These are phyloP conservation scores for Teratosphaeria nubilosa DNA, from an alignment of 2,329 filamentous ascomycete genomes.

Conservation along the genomic window DNA sequence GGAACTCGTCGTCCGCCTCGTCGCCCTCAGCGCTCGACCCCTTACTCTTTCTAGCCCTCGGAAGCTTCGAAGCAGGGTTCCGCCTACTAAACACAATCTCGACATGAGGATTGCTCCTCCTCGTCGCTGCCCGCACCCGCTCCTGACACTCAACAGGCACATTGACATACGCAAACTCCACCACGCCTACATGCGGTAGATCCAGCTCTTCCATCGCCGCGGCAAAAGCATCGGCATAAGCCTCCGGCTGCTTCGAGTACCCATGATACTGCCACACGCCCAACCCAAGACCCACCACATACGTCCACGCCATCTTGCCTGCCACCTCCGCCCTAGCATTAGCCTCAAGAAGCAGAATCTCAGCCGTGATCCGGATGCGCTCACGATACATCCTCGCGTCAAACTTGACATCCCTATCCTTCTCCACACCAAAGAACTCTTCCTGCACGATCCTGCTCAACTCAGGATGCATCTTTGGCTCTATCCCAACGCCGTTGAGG, in stretches of 20 bases:
- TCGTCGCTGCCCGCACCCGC: constrained; percentile 5
- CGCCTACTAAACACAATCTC: constrained; percentile 18
- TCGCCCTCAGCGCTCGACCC: background rate
- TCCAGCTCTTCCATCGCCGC: constrained; percentile 11
- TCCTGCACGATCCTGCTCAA: constrained; percentile 12
- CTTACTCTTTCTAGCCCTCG: background rate
- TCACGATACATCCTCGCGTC: constrained; percentile 17
- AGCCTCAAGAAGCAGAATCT: constrained; percentile 23
- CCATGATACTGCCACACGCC: constrained; percentile 22
- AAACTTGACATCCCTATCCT: constrained; percentile 6
- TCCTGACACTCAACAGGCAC: constrained; percentile 4
- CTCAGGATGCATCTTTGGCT: constrained; percentile 8
- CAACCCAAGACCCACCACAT: constrained; percentile 24
- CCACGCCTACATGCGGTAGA: constrained; percentile 11
- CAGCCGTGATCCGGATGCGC: constrained; percentile 19
- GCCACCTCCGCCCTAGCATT: constrained; percentile 11
- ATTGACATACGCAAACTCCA: constrained; percentile 24
- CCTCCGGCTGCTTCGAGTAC: constrained; percentile 9
- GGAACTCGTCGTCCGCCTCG: constrained; percentile 4
- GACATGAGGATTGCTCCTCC: constrained; percentile 8
- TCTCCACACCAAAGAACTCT: constrained; percentile 11
- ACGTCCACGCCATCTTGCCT: constrained; percentile 16
- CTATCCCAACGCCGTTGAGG: constrained; percentile 6
- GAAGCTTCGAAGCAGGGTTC: constrained; percentile 21
- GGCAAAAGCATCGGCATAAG: constrained; percentile 19